phyloP scores from a whole-genome alignment of 2,329 filamentous ascomycete genomes.

The Septoria petroselini region DNA sequence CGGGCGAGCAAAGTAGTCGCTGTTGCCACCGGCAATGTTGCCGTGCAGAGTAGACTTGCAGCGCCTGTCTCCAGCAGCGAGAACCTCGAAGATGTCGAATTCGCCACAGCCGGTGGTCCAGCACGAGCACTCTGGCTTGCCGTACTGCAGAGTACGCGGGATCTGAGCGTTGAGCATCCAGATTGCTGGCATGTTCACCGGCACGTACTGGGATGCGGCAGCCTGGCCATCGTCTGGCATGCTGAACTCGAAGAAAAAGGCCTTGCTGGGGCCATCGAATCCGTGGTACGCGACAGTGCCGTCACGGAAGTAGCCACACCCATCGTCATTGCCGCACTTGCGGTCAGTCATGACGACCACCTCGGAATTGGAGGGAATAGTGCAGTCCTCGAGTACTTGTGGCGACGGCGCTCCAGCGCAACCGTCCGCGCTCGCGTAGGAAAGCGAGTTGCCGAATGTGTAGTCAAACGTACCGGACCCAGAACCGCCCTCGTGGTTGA shows the following conservation, averaged over 20 bases:
- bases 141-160: constrained; percentile 67
- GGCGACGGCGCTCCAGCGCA: constrained; percentile 47
- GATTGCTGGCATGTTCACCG: constrained; percentile 65
- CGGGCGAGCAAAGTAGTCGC: constrained; percentile 70
- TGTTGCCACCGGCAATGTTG: constrained; percentile 61
- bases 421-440: constrained; percentile 52
- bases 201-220: constrained; percentile 40
- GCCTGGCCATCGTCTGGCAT: constrained; percentile 63
- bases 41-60: constrained; percentile 69
- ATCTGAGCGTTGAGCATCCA: constrained; percentile 75
- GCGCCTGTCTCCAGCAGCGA: constrained; percentile 61
- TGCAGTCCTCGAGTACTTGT: constrained; percentile 50
- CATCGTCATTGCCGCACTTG: constrained; percentile 47
- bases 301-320: constrained; percentile 38
- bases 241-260: constrained; percentile 69
- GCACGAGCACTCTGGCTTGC: constrained; percentile 63
- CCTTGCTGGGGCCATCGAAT: constrained; percentile 66
- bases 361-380: constrained; percentile 51
- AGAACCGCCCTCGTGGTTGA: constrained; percentile 57
- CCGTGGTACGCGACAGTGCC: constrained; percentile 56
- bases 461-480: constrained; percentile 56
- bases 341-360: constrained; percentile 52
- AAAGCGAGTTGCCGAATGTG: constrained; percentile 57
- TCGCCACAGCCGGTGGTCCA: constrained; percentile 70
- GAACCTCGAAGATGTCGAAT: constrained; percentile 71